Percentiles rank a stretch among this genome's conserved stretches.
phyloP scores from a whole-genome alignment of 192 early-diverging fungal genomes.

The Backusella tarrabulga region DNA sequence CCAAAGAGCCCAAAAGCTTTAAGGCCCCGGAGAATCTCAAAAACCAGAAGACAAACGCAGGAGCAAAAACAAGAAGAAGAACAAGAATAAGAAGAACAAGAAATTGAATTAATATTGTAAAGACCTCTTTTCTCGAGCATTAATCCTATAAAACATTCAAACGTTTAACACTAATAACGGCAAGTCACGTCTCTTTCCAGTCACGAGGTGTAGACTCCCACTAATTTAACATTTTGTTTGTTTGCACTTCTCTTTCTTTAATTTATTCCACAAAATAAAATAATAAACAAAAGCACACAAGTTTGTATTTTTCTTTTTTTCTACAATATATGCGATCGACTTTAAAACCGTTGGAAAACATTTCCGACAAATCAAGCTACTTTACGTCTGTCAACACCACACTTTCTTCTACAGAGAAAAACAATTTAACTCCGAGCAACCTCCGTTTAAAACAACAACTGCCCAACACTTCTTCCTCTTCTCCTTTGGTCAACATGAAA shows the following conservation, averaged over 20 bases:
- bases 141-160: no score
- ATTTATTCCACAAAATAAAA: background rate
- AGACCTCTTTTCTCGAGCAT: no score
- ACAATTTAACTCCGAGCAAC: background rate
- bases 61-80: no score
- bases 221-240: background rate
- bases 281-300: background rate
- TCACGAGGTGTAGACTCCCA: background rate
- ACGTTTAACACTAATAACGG: background rate
- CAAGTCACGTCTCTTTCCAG: background rate
- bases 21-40: no score
- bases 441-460: background rate
- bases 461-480: background rate
- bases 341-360: slow-evolving; percentile 1
- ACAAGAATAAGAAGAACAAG: no score
- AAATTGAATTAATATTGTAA: no score
- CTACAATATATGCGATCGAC: background rate
- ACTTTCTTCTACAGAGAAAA: background rate
- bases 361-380: slow-evolving; percentile 4
- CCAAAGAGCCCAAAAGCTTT: no score
- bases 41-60: no score
- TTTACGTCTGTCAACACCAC: background rate
- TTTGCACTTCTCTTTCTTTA: background rate
- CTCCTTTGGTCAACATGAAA: background rate
- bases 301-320: background rate